Evolutionary conservation across 345 rosid genomes (phyloP), one percentile per base, ranked within the genome.

Genomic region (Brassica cretica): DNA sequence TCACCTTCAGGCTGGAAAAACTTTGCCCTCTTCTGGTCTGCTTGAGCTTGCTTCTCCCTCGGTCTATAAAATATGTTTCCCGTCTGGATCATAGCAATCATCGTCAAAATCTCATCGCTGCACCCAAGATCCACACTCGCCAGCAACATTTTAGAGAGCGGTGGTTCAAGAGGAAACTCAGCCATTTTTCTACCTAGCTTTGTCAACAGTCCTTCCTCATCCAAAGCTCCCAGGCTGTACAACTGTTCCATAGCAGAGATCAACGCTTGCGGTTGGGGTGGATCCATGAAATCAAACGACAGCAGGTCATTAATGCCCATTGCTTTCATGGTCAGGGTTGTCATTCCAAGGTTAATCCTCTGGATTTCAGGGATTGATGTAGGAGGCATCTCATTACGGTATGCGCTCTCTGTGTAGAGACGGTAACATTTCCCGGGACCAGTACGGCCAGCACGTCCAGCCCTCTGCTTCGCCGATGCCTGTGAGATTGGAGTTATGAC

Each of bases 141-240:
- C 35, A 94, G 85, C 62, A 94, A 84, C 97, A 94, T 94, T 82
- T 94, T 94, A 0, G 97, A 92, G 27, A 94, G 77, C 3, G 93
- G 97, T 0, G 97, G 98, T 0, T 94, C 98, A 58, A 94, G 81
- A 78, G 98, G 98, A 84, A 94, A 94, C 76, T 90, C 97, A 0
- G 98, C 98, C 97, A 94, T 94, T 86, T 90, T 89, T 81, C 97
- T 92, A 51, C 98, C 98, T 61, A 89, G 80, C 81, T 90, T 94
- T 25, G 97, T 94, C 71, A 94, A 83, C 78, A 94, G 89, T 2
- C 97, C 97, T 78, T 92, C 97, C 80, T 94, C 92, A 46, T 94
- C 97, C 63, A 94, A 77, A 33, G 97, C 94, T 77, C 98, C 98
- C 32, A 94, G 75, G 66, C 93, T 86, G 72, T 89, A 92, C 58